These are phyloP conservation scores for Penicillium silybi DNA, from an alignment of 495 filamentous ascomycete species.

Conservation along the genomic window DNA sequence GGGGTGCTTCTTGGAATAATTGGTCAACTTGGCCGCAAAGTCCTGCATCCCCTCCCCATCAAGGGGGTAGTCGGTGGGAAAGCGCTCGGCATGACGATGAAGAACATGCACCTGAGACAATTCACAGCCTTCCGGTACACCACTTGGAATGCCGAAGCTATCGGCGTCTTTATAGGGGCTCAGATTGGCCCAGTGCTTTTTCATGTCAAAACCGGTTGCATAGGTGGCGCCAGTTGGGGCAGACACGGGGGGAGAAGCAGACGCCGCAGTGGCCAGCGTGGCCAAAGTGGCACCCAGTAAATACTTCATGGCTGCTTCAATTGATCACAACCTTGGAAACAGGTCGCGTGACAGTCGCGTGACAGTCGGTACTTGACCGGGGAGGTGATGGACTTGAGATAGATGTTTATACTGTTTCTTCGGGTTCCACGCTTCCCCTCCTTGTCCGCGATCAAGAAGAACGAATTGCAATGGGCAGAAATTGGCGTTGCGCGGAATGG, in stretches of 20 bases:
- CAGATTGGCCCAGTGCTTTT: constrained; percentile 44
- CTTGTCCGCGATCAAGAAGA: neutral
- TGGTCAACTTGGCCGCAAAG: constrained; percentile 44
- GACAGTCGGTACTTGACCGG: neutral
- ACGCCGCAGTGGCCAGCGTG: constrained; percentile 5
- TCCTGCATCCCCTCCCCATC: constrained; percentile 44
- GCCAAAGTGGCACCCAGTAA: constrained; percentile 5
- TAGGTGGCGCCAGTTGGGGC: constrained; percentile 27
- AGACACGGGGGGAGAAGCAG: constrained; percentile 10
- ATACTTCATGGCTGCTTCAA: constrained; percentile 10
- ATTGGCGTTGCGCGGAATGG: neutral
- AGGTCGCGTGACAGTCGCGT: neutral
- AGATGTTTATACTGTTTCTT: neutral
- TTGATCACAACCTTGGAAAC: neutral
- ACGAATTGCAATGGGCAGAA: neutral
- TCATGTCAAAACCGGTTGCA: constrained; percentile 34
- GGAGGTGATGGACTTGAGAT: neutral
- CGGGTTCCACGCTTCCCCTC: neutral
- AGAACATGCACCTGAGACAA: constrained; percentile 48
- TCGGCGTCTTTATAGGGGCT: constrained; percentile 43
- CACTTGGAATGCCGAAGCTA: constrained; percentile 41
- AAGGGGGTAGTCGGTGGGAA: constrained; percentile 35
- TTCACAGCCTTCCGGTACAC: constrained; percentile 49
- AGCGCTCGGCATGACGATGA: constrained; percentile 52
- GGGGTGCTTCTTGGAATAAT: constrained; percentile 36